Base-by-base conservation (phyloP, 352 stramenopile genomes). In the Pythium chondricola region DNA sequence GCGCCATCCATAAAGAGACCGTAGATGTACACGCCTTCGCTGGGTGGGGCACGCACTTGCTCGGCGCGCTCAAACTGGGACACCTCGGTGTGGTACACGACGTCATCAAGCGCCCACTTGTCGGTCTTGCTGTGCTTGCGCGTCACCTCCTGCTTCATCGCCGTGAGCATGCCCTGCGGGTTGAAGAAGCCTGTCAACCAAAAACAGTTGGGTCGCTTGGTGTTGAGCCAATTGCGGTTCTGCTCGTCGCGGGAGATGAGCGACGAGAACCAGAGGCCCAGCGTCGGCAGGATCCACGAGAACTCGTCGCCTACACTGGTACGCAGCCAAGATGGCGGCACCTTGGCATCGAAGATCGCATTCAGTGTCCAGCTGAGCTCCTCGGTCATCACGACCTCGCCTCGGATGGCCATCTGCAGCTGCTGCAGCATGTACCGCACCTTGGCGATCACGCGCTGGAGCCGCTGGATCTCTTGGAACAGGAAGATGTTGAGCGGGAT, bases 171-270 rank as follows among this genome's bases (percentile, higher is more conserved):
- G 14, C 95, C 96, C 58, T 98, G 93, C 18, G 96, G 96, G 62
- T 99, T 98, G 71, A 98, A 98, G 65, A 99, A 99, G 6, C 95
- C 95, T 20, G 95, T 98, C 41, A 99, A 69, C 95, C 95, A 99
- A 65, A 97, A 99, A 45, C 83, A 96, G 54, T 96, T 96, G 4
- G 96, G 96, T 0, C 92, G 74, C 9, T 93, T 88, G 16, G 74
- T 95, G 53, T 97, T 97, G 20, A 99, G 84, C 96, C 96, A 99
- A 35, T 60, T 91, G 27, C 93, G 79, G 37, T 95, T 95, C 74
- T 99, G 95, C 52, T 98, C 88, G 67, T 99, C 92, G 42, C 96
- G 80, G 20, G 84, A 94, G 26, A 98, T 78, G 7, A 99, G 71
- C 37, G 88, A 97, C 41, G 93, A 95, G 61, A 99, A 99, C 96